Base-by-base conservation (phyloP, 2,329 filamentous ascomycete genomes). In the Setomelanomma holmii region DNA sequence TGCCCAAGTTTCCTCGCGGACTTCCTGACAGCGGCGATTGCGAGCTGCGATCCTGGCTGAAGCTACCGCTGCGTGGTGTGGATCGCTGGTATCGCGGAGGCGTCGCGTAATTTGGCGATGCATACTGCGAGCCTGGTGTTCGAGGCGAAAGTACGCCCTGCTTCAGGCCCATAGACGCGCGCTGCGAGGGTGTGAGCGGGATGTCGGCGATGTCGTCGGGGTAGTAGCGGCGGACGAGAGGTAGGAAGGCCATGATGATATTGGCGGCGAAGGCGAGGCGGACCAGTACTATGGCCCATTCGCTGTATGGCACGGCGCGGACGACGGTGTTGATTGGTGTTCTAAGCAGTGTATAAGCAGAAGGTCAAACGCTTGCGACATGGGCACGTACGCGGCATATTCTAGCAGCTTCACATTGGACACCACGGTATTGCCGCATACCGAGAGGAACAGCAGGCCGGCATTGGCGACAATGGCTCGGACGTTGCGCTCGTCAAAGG, bases 41-140 rank as follows among this genome's bases (percentile, higher is more conserved):
- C 36, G 66, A 62, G 43, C 54, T 39, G 30, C 53, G 43, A 7
- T 69, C 67, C 35, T 79, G 80, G 63, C 81, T 79, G 71, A 71
- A 70, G 63, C 83, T 86, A 60, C 82, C 85, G 23, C 82, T 83
- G 4, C 86, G 81, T 1, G 89, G 90, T 10, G 76, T 89, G 11
- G 90, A 93, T 52, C 91, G 84, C 30, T 89, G 86, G 77, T 96
- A 97, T 66, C 91, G 86, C 2, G 93, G 93, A 4, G 93, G 93
- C 0, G 93, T 97, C 64, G 89, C 86, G 75, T 90, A 96, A 51
- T 84, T 84, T 12, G 71, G 70, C 11, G 71, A 74, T 6, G 65
- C 63, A 54, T 65, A 74, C 35, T 58, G 56, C 36, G 89, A 87
- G 46, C 84, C 82, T 1, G 91, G 88, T 0, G 88, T 89, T 0